Evolutionary conservation across 2,329 filamentous ascomycete genomes (phyloP), one percentile per base, ranked within the genome.

Genomic region (Xylaria arbuscula): DNA sequence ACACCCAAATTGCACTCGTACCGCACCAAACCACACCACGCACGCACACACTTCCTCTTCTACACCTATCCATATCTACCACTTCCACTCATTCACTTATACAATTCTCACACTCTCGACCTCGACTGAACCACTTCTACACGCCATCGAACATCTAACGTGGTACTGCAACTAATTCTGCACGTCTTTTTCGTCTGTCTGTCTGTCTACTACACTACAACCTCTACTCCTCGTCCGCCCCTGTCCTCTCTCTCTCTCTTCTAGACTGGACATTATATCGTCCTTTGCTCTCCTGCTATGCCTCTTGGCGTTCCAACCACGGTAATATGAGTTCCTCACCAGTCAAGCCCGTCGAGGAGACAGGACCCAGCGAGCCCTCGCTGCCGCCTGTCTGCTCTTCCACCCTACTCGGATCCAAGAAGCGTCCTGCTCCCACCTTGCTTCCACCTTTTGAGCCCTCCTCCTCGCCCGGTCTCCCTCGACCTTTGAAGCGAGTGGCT

Each of bases 401-500:
- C 28, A 75, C 74, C 53, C 62, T 80, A 17, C 79, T 84, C 64
- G 84, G 86, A 75, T 79, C 84, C 72, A 91, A 92, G 83, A 91
- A 92, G 83, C 85, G 89, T 68, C 83, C 88, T 74, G 87, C 88
- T 55, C 87, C 92, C 34, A 88, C 89, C 66, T 83, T 95, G 64
- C 88, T 96, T 32, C 93, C 93, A 69, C 87, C 93, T 24, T 94
- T 95, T 79, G 92, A 94, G 81, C 91, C 90, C 60, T 92, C 92
- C n/a, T 93, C 92, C 24, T 93, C 92, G 13, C 92, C 92, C 1
- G 87, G 84, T 64, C 88, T 93, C 59, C 91, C 91, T 57, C 87
- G 90, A 63, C 86, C 90, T 7, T 78, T 83, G 57, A 94, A 94
- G 83, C 89, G 91, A 78, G 91, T 90, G 76, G 87, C 86, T 67